Base-by-base conservation (phyloP, 768 basidiomycete species). In the Lactifluus volemus region DNA sequence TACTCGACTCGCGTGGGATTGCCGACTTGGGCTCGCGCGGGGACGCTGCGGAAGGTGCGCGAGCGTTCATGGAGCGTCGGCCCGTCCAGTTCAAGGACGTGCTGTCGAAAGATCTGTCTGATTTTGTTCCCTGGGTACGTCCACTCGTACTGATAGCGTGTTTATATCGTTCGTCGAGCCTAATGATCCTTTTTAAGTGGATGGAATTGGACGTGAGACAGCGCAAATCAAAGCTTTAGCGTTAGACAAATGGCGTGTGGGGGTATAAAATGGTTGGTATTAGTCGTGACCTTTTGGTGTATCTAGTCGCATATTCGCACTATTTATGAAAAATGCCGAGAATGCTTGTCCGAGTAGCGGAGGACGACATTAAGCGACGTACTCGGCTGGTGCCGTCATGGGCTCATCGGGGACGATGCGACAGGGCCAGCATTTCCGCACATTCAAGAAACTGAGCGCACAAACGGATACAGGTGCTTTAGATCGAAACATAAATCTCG, bases 101-200 rank as follows among this genome's bases (percentile, higher is more conserved):
- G 3, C 60, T 83, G 56, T 75, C 76, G 1, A 74, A 74, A 44
- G 73, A 74, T 53, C 30, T 69, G 55, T 63, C 70, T n/a, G 72
- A 74, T 4, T 80, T 78, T 77, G 77, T 75, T 59, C 79, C 82
- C 45, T 84, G 81, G 81, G 82, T 83, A 55, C 64, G 79, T 66
- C 36, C 25, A 21, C 12, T 51, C 12, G 10, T 14, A 21, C 4
- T 14, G 14, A 32, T 38, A 8, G 9, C 52, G n/a, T 5, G 34
- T 48, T n/a, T 11, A 4, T 47, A 0, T 9, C 19, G 32, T 29
- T 41, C 19, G 32, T 29, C 38, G 54, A 60, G 45, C 15, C 8
- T 36, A 60, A 25, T 29, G 39, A 38, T 10, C 11, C n/a, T n/a
- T 15, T 41, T 19, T 48, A 42, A 79, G 78, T 79, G 78, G 78